phyloP scores from a whole-genome alignment of 108 stramenopile genomes.

The Epithemia pelagica region DNA sequence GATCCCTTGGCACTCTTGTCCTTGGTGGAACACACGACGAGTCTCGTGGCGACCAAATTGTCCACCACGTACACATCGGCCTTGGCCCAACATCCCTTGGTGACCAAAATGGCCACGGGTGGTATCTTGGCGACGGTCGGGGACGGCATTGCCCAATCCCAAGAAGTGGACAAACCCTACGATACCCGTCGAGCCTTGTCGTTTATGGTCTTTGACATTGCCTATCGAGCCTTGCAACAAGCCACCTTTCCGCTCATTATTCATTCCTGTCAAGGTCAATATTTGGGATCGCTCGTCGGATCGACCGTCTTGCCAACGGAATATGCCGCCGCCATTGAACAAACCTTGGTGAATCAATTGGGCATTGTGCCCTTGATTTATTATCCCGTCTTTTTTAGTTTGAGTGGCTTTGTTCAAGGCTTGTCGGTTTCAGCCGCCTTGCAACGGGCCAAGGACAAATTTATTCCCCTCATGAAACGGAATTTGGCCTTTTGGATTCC shows the following conservation, averaged over 20 bases:
- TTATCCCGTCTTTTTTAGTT: conserved; percentile 54
- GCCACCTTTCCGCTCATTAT: conserved; percentile 27
- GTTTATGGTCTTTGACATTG: conserved; percentile 44
- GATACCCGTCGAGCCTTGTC: conserved; percentile 28
- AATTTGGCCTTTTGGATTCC: conserved; percentile 62
- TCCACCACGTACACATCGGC: conserved; percentile 27
- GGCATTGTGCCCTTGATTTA: conserved; percentile 36
- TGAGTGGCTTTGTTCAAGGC: conserved; percentile 45
- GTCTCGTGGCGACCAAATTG: not conserved
- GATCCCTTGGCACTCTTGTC: not conserved
- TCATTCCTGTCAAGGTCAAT: conserved; percentile 28
- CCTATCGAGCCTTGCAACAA: conserved; percentile 39
- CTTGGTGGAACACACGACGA: not conserved
- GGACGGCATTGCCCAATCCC: conserved; percentile 33
- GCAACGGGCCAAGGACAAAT: conserved; percentile 35
- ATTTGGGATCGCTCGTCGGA: conserved; percentile 4
- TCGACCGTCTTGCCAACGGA: conserved; percentile 1
- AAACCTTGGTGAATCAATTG: conserved; percentile 42
- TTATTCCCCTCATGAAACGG: conserved; percentile 40
- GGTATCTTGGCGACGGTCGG: conserved; percentile 33
- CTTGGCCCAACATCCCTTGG: conserved; percentile 37
- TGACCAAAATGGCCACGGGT: conserved; percentile 68
- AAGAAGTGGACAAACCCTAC: conserved; percentile 22
- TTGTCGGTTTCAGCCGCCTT: conserved; percentile 27
- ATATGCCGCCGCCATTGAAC: conserved; percentile 40